Evolutionary conservation across 2,329 filamentous ascomycete species (phyloP).

Genomic region (Harringtonia aguacate): DNA sequence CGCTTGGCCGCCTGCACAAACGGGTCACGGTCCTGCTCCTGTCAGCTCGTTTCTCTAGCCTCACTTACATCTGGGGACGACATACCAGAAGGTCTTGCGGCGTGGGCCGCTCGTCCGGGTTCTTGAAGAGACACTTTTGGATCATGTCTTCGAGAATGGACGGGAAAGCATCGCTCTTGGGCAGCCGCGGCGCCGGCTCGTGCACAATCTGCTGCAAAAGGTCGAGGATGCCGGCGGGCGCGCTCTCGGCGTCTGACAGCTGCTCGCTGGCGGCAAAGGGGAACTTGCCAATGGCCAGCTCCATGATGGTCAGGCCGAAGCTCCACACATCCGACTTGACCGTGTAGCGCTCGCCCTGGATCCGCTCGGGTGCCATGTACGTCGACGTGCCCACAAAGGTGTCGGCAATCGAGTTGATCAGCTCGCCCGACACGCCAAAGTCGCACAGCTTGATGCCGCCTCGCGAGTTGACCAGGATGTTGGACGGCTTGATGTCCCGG

Average conservation of each 20-base stretch:
- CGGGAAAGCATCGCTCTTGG: constrained; percentile 96
- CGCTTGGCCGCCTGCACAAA: constrained; percentile 95
- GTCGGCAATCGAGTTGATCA: constrained; percentile 95
- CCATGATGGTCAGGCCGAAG: constrained; percentile 91
- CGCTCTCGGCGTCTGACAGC: constrained; percentile 62
- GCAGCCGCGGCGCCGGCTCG: constrained; percentile 84
- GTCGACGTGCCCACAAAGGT: constrained; percentile 98
- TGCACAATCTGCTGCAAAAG: constrained; percentile 95
- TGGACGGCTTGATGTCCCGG: constrained; percentile 96
- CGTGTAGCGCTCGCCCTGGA: constrained; percentile 92
- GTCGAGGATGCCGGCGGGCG: constrained; percentile 90
- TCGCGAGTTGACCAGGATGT: constrained; percentile 89
- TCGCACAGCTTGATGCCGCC: constrained; percentile 96
- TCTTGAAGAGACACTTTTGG: constrained; percentile 87
- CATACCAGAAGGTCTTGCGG: constrained; percentile 87
- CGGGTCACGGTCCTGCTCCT: constrained; percentile 67
- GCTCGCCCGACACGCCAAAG: constrained; percentile 95
- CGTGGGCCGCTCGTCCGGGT: constrained; percentile 78
- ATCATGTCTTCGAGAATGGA: constrained; percentile 94
- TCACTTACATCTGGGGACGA: constrained; percentile 5
- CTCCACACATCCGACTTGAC: constrained; percentile 99
- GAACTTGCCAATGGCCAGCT: constrained; percentile 93
- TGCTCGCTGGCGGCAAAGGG: constrained; percentile 74
- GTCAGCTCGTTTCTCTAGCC: not conserved
- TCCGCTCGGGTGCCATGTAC: constrained; percentile 98